phyloP scores from a whole-genome alignment of 331 rosid genomes.

The Arachis monticola region DNA sequence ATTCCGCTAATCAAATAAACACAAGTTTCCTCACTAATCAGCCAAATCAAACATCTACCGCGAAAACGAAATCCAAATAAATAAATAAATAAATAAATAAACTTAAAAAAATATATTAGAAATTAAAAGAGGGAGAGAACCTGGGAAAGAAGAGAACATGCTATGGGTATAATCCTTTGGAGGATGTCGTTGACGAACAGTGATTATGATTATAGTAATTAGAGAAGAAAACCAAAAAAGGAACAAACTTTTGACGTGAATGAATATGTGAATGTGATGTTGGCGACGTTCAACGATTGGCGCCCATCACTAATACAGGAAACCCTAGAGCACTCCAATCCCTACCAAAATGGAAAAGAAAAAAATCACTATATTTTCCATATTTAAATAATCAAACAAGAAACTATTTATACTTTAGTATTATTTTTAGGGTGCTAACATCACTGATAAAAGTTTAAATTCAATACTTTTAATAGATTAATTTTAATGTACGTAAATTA shows the following conservation, averaged over 20 bases:
- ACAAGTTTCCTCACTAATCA: not conserved
- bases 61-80: not conserved
- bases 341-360: not conserved
- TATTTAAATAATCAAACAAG: too few relatives aligned
- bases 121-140: constrained; percentile 23
- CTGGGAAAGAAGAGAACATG: constrained; percentile 45
- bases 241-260: not conserved
- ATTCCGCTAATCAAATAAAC: constrained; percentile 13
- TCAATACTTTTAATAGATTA: too few relatives aligned
- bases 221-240: not conserved
- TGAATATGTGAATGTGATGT: not conserved
- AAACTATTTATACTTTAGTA: too few relatives aligned
- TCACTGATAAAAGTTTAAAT: too few relatives aligned
- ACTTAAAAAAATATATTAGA: too few relatives aligned
- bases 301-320: constrained; percentile 22
- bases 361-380: not conserved
- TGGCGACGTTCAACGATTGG: not conserved
- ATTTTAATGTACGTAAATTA: too few relatives aligned
- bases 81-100: not conserved
- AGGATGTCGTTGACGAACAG: not conserved
- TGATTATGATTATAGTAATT: not conserved
- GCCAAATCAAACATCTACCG: not conserved
- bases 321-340: constrained; percentile 21
- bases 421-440: too few relatives aligned
- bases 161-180: constrained; percentile 6